Evolutionary conservation across 805 yeast species (phyloP).

Genomic region (Candida germanica): DNA sequence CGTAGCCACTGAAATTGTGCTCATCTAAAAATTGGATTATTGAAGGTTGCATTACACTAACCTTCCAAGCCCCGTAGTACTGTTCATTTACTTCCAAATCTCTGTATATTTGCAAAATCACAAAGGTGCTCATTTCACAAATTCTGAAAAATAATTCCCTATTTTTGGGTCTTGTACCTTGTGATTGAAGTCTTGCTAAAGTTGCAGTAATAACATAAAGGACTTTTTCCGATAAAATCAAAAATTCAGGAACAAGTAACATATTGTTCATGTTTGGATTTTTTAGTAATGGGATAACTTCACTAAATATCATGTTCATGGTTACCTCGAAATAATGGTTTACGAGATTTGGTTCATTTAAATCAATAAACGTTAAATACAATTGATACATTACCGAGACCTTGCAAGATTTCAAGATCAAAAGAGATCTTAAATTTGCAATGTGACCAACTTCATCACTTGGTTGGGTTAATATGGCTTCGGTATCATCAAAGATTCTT

Average conservation of each 20-base stretch:
- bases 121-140: neutral
- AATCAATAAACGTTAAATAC: slow-evolving; percentile 1
- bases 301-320: neutral
- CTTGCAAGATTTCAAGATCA: slow-evolving; percentile 4
- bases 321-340: neutral
- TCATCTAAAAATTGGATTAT: neutral
- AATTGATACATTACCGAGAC: slow-evolving; percentile 4
- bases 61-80: slow-evolving; percentile 8
- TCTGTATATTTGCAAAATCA: neutral
- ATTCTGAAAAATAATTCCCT: slow-evolving; percentile 1
- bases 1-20: slow-evolving; percentile 1
- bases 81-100: slow-evolving; percentile 3
- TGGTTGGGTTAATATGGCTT: neutral
- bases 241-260: neutral
- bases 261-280: neutral
- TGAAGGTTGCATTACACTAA: neutral
- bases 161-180: neutral
- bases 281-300: slow-evolving; percentile 1
- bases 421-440: slow-evolving; percentile 2
- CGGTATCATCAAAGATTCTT: neutral
- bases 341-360: neutral
- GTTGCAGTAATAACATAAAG: neutral
- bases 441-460: neutral
- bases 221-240: slow-evolving; percentile 2
- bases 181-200: neutral